Base-by-base conservation (phyloP, 192 early-diverging fungal species). In the Gonapodya prolifera region DNA sequence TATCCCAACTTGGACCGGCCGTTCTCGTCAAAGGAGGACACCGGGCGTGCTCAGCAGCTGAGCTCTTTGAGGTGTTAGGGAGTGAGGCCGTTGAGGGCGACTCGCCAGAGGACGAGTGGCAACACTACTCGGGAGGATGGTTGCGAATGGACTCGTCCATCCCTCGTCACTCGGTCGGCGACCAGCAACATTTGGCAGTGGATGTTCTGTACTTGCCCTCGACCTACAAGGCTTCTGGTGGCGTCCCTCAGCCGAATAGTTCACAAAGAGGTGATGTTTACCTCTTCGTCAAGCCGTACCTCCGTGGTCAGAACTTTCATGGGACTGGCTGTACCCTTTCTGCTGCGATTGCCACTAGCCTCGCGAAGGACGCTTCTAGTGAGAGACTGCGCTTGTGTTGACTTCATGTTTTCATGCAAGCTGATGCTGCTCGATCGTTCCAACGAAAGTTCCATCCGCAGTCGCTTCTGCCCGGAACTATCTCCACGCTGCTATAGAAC, bases 291-390 rank as follows among this genome's bases (percentile, higher is more conserved):
- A 89, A 90, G 34, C 83, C 82, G 1, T 91, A 85, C 78, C 78
- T 93, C n/a, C 78, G 85, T 17, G 90, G 92, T 1, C 83, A 78
- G 34, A 91, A 91, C 80, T 93, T 92, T 0, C 94, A 96, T 82
- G 94, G 94, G 0, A 96, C 94, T 0, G 94, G 94, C 70, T 96
- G 94, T 77, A 96, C 94, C 1, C 80, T 94, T 61, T 91, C 91
- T 33, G 86, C 94, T 2, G 94, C 94, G 0, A 92, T 96, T 78
- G 87, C 92, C 23, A 87, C 91, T 2, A 78, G 87, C 61, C 80
- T 96, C 30, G 91, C 91, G 13, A 84, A 82, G 69, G 90, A 88
- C 1, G 34, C 82, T 70, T 45, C 80, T 35, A 80, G 86, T 91
- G 81, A 36, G 76, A n/a, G n/a, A n/a, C n/a, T n/a, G n/a, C n/a